Percentiles rank a stretch among this genome's conserved stretches.
Conservation (phyloP, 2,329 filamentous ascomycete genomes). For the Drechslerella coelobrocha region DNA sequence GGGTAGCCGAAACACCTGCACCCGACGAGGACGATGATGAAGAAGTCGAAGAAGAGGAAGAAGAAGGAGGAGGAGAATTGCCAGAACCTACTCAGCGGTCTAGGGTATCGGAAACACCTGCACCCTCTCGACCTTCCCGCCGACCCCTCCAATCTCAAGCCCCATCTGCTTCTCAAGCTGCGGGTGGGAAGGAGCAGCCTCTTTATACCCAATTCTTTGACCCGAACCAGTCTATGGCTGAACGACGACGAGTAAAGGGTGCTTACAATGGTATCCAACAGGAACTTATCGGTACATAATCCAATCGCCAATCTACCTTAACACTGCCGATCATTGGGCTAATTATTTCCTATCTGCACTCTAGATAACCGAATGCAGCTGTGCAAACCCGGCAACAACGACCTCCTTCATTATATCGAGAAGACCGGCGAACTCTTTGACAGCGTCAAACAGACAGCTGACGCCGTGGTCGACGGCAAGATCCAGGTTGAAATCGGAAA, state of each 20-base stretch:
- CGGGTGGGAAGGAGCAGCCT: constrained; percentile 16
- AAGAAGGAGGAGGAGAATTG: constrained; percentile 5
- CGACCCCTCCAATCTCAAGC: constrained; percentile 13
- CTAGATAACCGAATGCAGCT: constrained; percentile 30
- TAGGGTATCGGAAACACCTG: constrained; percentile 25
- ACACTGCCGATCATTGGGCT: neutral
- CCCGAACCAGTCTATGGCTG: constrained; percentile 44
- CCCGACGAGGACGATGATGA: constrained; percentile 10
- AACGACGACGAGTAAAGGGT: constrained; percentile 38
- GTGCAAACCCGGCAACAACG: constrained; percentile 33
- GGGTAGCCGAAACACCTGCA: constrained; percentile 25
- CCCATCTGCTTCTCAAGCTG: constrained; percentile 14
- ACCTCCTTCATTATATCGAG: constrained; percentile 31
- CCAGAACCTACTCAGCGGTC: constrained; percentile 21
- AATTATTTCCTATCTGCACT: neutral
- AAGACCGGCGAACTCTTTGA: constrained; percentile 36
- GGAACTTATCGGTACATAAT: constrained; percentile 30
- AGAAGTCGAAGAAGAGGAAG: constrained; percentile 10
- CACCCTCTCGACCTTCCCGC: constrained; percentile 8
- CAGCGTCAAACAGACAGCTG: constrained; percentile 46
- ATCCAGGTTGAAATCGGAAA: constrained; percentile 43
- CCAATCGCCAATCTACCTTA: neutral
- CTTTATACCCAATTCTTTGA: constrained; percentile 35
- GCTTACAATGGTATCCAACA: constrained; percentile 38
- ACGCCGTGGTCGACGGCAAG: constrained; percentile 41